These are phyloP conservation scores for Rhynchosporium secalis DNA, from an alignment of 2,329 filamentous ascomycete species.

Conservation along the genomic window DNA sequence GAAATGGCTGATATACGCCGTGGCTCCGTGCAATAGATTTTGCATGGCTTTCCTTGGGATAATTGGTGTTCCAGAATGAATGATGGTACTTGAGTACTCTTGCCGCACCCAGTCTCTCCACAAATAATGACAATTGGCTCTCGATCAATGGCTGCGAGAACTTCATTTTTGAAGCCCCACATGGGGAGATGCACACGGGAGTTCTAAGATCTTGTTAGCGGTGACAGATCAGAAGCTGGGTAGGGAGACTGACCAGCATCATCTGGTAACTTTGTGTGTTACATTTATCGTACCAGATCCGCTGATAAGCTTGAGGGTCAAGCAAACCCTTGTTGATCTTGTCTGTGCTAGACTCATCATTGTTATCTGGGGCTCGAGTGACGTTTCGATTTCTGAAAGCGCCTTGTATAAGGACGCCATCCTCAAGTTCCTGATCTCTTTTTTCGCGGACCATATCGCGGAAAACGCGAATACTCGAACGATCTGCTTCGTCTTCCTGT, in stretches of 20 bases:
- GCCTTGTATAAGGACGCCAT: constrained; percentile 74
- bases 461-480: constrained; percentile 65
- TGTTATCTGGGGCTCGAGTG: constrained; percentile 49
- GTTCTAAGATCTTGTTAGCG: constrained; percentile 42
- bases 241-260: constrained; percentile 64
- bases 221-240: not conserved
- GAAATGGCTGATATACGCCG: constrained; percentile 95
- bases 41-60: constrained; percentile 75
- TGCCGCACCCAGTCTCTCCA: constrained; percentile 94
- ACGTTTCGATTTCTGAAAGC: constrained; percentile 67
- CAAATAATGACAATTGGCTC: constrained; percentile 91
- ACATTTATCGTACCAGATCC: constrained; percentile 60
- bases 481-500: constrained; percentile 69
- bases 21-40: constrained; percentile 94
- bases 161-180: constrained; percentile 78
- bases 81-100: constrained; percentile 95
- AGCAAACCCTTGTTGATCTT: constrained; percentile 37
- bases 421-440: constrained; percentile 67
- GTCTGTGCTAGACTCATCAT: constrained; percentile 46
- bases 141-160: constrained; percentile 72
- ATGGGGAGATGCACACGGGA: constrained; percentile 83
- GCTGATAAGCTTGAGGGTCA: constrained; percentile 48
- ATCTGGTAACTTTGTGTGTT: constrained; percentile 64
- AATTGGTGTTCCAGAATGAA: constrained; percentile 91
- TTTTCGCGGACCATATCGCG: constrained; percentile 69